Conservation (phyloP, 1,284 basidiomycete genomes). For the Rhodotorula sp. region DNA sequence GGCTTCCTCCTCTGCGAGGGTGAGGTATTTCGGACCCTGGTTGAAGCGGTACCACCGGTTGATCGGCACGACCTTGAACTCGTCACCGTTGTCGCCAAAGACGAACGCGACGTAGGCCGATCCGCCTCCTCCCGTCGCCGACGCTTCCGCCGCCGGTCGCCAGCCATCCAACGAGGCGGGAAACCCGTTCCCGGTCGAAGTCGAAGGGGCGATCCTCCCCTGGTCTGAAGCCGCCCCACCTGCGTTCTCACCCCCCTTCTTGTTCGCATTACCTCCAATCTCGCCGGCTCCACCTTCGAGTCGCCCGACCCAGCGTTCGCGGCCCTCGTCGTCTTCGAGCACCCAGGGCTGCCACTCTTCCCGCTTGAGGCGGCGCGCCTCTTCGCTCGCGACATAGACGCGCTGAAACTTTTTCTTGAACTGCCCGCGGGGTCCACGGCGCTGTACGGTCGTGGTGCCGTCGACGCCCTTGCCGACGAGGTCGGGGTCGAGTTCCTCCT, state of each 20-base stretch:
- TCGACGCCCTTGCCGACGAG: slow-evolving; percentile 35
- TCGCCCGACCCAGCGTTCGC: slow-evolving; percentile 70
- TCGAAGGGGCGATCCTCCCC: slow-evolving; percentile 9
- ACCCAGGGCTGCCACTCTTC: slow-evolving; percentile 88
- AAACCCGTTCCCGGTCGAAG: not conserved
- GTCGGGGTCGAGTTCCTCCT: slow-evolving; percentile 44
- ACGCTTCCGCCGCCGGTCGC: slow-evolving; percentile 30
- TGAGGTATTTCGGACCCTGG: slow-evolving; percentile 69
- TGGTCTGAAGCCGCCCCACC: not conserved
- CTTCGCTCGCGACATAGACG: slow-evolving; percentile 70
- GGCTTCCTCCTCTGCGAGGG: slow-evolving; percentile 68
- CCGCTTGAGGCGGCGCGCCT: slow-evolving; percentile 64
- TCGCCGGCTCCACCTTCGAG: slow-evolving; percentile 67
- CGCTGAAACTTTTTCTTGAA: slow-evolving; percentile 82
- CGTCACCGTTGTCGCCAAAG: slow-evolving; percentile 46
- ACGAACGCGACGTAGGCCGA: slow-evolving; percentile 48
- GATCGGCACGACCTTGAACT: slow-evolving; percentile 79
- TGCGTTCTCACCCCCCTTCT: slow-evolving; percentile 1
- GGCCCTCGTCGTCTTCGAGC: slow-evolving; percentile 67
- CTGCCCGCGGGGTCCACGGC: slow-evolving; percentile 55
- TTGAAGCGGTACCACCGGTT: slow-evolving; percentile 88
- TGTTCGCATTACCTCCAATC: slow-evolving; percentile 16
- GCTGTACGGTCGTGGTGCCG: slow-evolving; percentile 14
- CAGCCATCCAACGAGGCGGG: slow-evolving; percentile 26
- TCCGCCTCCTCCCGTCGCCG: slow-evolving; percentile 38